Conservation (phyloP, 2,329 filamentous ascomycete species). For the Exophiala bonariae region DNA sequence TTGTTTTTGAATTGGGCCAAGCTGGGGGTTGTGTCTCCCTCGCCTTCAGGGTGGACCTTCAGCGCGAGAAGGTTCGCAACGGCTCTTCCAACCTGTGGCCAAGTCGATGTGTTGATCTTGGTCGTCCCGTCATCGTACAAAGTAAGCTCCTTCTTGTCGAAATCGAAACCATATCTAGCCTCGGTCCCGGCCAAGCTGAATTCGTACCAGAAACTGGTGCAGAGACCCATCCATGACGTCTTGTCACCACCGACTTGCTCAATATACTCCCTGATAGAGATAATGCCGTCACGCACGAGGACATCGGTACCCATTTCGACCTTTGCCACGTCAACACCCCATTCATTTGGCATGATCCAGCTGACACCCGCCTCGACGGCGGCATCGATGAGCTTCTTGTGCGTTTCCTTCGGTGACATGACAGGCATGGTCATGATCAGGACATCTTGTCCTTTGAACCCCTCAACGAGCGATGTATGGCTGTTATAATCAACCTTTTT, state of each 20-base stretch:
- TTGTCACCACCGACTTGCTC: constrained; percentile 36
- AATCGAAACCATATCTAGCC: constrained; percentile 49
- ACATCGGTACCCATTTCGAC: constrained; percentile 36
- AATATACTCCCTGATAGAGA: constrained; percentile 36
- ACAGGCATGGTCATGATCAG: constrained; percentile 56
- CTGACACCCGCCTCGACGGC: constrained; percentile 56
- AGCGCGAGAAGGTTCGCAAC: constrained; percentile 54
- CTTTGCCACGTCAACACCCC: constrained; percentile 33
- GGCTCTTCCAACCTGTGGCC: constrained; percentile 55
- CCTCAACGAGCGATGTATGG: constrained; percentile 45
- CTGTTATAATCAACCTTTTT: constrained; percentile 45
- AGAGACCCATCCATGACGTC: constrained; percentile 43
- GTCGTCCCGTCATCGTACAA: constrained; percentile 58
- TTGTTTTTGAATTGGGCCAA: constrained; percentile 51
- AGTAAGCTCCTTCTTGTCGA: constrained; percentile 42
- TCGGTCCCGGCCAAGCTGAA: constrained; percentile 43
- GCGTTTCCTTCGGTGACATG: constrained; percentile 43
- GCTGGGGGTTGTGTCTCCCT: constrained; percentile 26
- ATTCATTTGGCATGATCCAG: constrained; percentile 56
- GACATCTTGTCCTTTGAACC: constrained; percentile 55
- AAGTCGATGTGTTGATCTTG: constrained; percentile 59
- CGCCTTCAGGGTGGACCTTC: constrained; percentile 35
- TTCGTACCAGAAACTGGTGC: constrained; percentile 55
- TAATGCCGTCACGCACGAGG: constrained; percentile 34
- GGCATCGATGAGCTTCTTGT: constrained; percentile 53